Evolutionary conservation across 2,329 filamentous ascomycete genomes (phyloP).

Genomic region (Ophiognomonia clavigignenti-juglandacearum): DNA sequence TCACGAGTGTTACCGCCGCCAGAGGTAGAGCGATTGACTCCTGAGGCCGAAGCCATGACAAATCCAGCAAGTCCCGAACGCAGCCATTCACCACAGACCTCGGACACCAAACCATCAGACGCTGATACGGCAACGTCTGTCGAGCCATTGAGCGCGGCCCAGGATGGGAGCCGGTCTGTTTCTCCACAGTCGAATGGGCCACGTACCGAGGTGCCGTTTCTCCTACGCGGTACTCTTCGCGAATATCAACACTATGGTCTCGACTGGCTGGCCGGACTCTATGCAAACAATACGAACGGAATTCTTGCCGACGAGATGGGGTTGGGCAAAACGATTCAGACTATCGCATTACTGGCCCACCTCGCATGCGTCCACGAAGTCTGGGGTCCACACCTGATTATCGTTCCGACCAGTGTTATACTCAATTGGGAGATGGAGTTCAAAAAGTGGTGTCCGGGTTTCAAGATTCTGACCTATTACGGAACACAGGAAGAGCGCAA

Average conservation of each 20-base stretch:
- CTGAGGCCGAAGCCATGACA: conserved; percentile 39
- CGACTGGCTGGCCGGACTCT: conserved; percentile 92
- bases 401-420: conserved; percentile 97
- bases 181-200: conserved; percentile 32
- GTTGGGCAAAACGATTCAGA: conserved; percentile 96
- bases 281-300: conserved; percentile 88
- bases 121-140: conserved; percentile 36
- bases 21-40: conserved; percentile 29
- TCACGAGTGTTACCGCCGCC: conserved; percentile 21
- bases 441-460: conserved; percentile 97
- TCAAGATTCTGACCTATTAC: conserved; percentile 97
- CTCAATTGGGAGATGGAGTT: conserved; percentile 99
- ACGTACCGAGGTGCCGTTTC: conserved; percentile 72
- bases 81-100: conserved; percentile 43
- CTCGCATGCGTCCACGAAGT: conserved; percentile 84
- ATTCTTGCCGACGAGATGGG: conserved; percentile 99
- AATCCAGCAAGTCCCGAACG: conserved; percentile 38
- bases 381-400: conserved; percentile 93
- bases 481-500: conserved; percentile 89
- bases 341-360: conserved; percentile 88
- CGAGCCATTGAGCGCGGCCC: conserved; percentile 29
- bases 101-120: conserved; percentile 48
- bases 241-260: conserved; percentile 97
- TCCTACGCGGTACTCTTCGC: conserved; percentile 81
- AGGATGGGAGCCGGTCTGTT: conserved; percentile 26